phyloP scores from a whole-genome alignment of 331 rosid species.

The Pyrus hybrid region DNA sequence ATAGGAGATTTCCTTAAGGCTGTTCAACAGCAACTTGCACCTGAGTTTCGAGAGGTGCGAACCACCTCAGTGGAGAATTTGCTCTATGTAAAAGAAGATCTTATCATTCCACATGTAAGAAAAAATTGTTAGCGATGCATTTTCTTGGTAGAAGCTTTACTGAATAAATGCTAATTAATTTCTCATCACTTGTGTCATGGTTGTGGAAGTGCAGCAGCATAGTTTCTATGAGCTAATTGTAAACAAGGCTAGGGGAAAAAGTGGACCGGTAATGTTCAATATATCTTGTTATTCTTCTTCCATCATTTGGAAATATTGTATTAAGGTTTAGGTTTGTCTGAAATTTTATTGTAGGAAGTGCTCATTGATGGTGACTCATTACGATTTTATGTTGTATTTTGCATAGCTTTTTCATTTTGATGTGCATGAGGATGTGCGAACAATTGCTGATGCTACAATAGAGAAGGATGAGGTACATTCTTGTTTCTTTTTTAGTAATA shows the following conservation, averaged over 20 bases:
- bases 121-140: background rate
- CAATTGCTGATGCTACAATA: slow-evolving; percentile 92
- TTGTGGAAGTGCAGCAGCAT: slow-evolving; percentile 65
- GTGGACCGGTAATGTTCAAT: slow-evolving; percentile 68
- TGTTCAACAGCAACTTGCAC: slow-evolving; percentile 94
- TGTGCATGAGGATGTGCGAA: slow-evolving; percentile 94
- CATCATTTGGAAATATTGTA: background rate
- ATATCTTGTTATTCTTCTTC: background rate
- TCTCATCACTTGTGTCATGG: background rate
- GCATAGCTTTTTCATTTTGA: slow-evolving; percentile 91
- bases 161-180: slow-evolving; percentile 19
- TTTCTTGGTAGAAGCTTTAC: background rate
- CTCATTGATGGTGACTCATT: slow-evolving; percentile 1
- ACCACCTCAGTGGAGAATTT: slow-evolving; percentile 95
- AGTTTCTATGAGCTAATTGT: slow-evolving; percentile 89
- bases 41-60: slow-evolving; percentile 90
- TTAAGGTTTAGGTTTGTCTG: background rate
- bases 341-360: background rate
- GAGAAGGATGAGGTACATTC: slow-evolving; percentile 91
- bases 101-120: slow-evolving; percentile 91
- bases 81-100: slow-evolving; percentile 96
- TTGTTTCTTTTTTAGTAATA: background rate
- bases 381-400: background rate
- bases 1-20: slow-evolving; percentile 94
- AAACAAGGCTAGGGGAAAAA: slow-evolving; percentile 94